Percentiles rank a stretch among this genome's conserved stretches.
These are phyloP conservation scores for Selaginella moellendorffii DNA, from an alignment of 75 land plant genomes.

Conservation along the genomic window DNA sequence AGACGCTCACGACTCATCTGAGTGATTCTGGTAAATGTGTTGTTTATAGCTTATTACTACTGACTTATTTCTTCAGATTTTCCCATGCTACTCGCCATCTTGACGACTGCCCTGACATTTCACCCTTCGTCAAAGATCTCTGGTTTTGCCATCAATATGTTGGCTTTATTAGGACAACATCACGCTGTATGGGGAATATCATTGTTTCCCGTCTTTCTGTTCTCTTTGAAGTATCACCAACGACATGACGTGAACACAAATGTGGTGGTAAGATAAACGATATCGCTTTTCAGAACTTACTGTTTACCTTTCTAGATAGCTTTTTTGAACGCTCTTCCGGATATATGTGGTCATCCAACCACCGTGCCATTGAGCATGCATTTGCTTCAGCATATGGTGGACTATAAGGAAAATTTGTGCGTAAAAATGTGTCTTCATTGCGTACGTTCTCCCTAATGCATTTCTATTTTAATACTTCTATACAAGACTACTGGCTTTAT, in stretches of 20 bases:
- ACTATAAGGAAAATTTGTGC: not conserved
- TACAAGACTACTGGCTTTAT: too few relatives aligned
- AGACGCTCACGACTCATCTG: too few relatives aligned
- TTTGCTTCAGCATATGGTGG: not conserved
- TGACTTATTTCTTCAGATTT: not conserved
- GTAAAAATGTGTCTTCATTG: not conserved
- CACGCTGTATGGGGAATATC: not conserved
- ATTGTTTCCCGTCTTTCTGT: not conserved
- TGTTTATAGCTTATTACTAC: not conserved
- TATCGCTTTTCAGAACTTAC: not conserved
- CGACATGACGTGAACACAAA: not conserved
- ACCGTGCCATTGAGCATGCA: not conserved
- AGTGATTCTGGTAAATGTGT: not conserved
- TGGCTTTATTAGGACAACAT: not conserved
- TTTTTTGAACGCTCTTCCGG: not conserved
- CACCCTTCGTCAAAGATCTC: not conserved
- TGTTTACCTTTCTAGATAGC: not conserved
- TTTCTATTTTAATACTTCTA: too few relatives aligned
- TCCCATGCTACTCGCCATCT: not conserved
- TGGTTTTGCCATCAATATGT: not conserved
- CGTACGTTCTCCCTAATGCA: not conserved
- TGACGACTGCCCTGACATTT: not conserved
- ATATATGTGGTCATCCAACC: not conserved
- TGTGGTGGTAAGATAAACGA: not conserved
- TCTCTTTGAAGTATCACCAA: not conserved